Base-by-base conservation (phyloP, 225 moss, liverwort and hornwort species). In the Physcomitrium patens region DNA sequence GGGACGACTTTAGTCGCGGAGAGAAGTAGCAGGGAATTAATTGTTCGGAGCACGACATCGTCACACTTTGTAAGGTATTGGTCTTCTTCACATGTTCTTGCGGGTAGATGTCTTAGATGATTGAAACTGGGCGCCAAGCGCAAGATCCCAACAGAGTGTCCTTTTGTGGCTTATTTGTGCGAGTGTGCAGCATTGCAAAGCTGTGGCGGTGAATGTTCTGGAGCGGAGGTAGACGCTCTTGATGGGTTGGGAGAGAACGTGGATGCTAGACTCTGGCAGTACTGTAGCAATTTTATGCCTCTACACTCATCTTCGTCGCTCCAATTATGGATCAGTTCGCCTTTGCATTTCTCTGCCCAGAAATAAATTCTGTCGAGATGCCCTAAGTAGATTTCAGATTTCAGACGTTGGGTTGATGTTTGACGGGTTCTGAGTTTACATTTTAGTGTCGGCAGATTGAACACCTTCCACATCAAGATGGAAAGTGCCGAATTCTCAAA, bases 61-160 rank as follows among this genome's bases (percentile, higher is more conserved):
- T 47, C 45, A 26, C 12, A 12, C 22, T 10, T 13, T 48, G 62
- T 22, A 45, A 65, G 65, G 74, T 74, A 74, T 18, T 54, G 71
- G 7, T 46, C 45, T 28, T 9, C 47, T 71, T 59, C 43, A n/a
- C 15, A 7, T 52, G 51, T 28, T 31, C 10, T 52, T 26, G 59
- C 45, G 9, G 16, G 10, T 70, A 37, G 31, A 37, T 45, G 3
- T 57, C 19, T 57, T 58, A 22, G 70, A 55, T 22, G 57, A 57
- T 24, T 10, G 70, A 23, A 23, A 19, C 28, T 31, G 2, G 48
- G 15, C 20, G 27, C 20, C 31, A 8, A 41, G 52, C n/a, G 19
- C 41, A 18, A 68, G 9, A 2, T 67, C 9, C 18, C 18, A 55
- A 15, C 16, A 15, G 22, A 43, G 55, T 28, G 50, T 26, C 28